Evolutionary conservation across 257 asterid species (phyloP).

Genomic region (Solanum tarapatanum): DNA sequence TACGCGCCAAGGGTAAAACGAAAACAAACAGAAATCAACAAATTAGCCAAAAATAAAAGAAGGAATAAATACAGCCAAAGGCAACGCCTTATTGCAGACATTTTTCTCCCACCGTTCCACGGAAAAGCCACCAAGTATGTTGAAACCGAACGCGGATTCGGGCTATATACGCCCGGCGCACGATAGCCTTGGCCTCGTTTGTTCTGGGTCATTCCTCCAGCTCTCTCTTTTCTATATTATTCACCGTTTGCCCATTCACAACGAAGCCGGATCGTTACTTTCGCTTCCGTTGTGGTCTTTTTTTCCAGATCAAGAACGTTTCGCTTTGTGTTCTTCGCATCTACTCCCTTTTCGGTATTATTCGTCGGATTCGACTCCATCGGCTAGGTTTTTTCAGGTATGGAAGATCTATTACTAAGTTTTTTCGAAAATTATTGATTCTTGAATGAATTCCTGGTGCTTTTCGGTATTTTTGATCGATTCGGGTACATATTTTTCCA

Average conservation of each 20-base stretch:
- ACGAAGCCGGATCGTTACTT: background rate
- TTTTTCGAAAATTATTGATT: background rate
- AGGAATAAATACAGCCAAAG: background rate
- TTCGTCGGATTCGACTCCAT: background rate
- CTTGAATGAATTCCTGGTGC: background rate
- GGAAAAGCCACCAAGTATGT: background rate
- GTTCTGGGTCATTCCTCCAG: constrained; percentile 21
- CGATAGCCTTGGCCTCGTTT: constrained; percentile 17
- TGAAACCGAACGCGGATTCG: background rate
- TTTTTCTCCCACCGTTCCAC: background rate
- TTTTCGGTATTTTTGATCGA: background rate
- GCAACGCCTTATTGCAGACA: background rate
- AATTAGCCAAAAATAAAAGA: background rate
- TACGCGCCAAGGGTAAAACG: background rate
- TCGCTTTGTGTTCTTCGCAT: background rate
- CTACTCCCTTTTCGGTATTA: background rate
- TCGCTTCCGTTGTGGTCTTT: background rate
- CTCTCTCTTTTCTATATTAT: background rate
- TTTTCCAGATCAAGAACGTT: constrained; percentile 3
- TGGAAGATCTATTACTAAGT: background rate
- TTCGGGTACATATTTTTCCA: background rate
- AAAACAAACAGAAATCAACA: background rate
- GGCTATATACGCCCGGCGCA: constrained; percentile 17
- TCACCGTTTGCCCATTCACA: background rate
- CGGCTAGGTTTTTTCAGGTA: background rate